Conservation (phyloP, 2,329 filamentous ascomycete species). For the Ophiostoma tasmaniense region DNA sequence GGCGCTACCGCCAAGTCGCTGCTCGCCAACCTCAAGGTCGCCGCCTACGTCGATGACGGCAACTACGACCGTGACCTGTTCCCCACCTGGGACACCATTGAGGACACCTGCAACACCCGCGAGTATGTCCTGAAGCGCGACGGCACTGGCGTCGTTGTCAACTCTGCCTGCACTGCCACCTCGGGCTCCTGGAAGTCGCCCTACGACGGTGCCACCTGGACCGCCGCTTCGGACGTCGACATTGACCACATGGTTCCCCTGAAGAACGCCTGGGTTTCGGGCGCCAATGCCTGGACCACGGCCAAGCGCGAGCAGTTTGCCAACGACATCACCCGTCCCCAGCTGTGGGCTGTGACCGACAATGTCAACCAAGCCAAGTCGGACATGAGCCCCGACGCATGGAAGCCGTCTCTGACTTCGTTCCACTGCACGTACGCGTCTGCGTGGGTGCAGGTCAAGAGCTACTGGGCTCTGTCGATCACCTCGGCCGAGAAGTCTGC, state of each 20-base stretch:
- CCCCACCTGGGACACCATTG: constrained; percentile 60
- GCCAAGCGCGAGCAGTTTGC: constrained; percentile 59
- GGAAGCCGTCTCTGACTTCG: constrained; percentile 60
- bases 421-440: constrained; percentile 74
- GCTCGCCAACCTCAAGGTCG: constrained; percentile 51
- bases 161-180: constrained; percentile 52
- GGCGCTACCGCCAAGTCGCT: constrained; percentile 46
- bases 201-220: constrained; percentile 67
- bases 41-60: constrained; percentile 42
- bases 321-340: constrained; percentile 67
- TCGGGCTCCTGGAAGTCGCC: constrained; percentile 63
- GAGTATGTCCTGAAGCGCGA: constrained; percentile 69
- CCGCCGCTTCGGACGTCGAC: constrained; percentile 59
- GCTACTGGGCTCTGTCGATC: constrained; percentile 58
- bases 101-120: constrained; percentile 60
- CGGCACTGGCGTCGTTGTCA: constrained; percentile 52
- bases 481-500: constrained; percentile 65
- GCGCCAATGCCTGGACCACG: constrained; percentile 64
- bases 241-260: constrained; percentile 80
- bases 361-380: constrained; percentile 66
- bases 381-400: constrained; percentile 64
- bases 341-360: constrained; percentile 72
- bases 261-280: constrained; percentile 74
- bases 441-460: constrained; percentile 73
- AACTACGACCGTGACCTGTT: constrained; percentile 60